These are phyloP conservation scores for Pleurotus pulmonarius DNA, from an alignment of 768 basidiomycete species.

Conservation along the genomic window DNA sequence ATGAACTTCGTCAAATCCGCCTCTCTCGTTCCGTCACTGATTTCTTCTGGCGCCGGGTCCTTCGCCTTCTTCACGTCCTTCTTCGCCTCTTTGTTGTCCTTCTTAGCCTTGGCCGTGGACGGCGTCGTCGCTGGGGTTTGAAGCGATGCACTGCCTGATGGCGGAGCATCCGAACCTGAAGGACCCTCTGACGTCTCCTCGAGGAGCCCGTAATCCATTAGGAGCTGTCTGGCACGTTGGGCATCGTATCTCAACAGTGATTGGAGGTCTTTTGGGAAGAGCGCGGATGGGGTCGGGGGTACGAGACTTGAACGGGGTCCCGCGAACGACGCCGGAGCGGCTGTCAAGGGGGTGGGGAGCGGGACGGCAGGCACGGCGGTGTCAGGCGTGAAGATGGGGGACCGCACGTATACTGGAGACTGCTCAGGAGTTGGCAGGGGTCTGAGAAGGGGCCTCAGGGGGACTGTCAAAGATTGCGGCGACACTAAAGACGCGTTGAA, in stretches of 20 bases:
- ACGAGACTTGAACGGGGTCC: conserved; percentile 11
- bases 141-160: neutral
- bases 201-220: conserved; percentile 40
- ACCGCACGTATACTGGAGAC: conserved; percentile 31
- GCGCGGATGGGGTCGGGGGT: conserved; percentile 35
- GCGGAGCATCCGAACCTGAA: neutral
- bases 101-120: neutral
- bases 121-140: conserved; percentile 11
- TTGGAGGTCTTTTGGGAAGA: conserved; percentile 46
- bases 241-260: conserved; percentile 39
- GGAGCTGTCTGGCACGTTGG: conserved; percentile 34
- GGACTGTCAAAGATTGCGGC: conserved; percentile 30
- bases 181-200: conserved; percentile 8
- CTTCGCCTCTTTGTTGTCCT: neutral
- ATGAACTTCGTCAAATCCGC: conserved; percentile 42
- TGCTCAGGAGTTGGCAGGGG: conserved; percentile 46
- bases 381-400: conserved; percentile 12
- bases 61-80: conserved; percentile 4
- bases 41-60: conserved; percentile 13
- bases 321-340: conserved; percentile 7
- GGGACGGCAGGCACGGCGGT: conserved; percentile 15
- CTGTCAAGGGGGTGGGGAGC: conserved; percentile 9
- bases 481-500: conserved; percentile 35
- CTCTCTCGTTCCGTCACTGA: conserved; percentile 22
- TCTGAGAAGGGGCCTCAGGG: conserved; percentile 46